Evolutionary conservation across 75 land plant species (phyloP), one percentile per base, ranked within the genome.

Genomic region (Isoetes taiwanensis): DNA sequence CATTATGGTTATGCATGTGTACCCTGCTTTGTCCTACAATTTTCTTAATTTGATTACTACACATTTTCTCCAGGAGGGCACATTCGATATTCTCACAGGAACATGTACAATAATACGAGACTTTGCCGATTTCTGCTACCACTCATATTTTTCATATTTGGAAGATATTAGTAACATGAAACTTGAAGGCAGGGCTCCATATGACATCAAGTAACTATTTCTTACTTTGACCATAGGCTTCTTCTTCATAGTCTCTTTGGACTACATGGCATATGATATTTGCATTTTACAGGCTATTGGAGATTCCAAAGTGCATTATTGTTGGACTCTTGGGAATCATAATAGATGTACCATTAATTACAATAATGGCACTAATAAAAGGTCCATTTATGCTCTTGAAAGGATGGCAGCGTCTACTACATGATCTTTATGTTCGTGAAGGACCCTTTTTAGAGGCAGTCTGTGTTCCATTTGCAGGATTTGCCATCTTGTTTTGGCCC

Each of bases 11-110:
- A n/a, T n/a, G n/a, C n/a, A n/a, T n/a, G n/a, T n/a, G n/a, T n/a
- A n/a, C n/a, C n/a, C n/a, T n/a, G n/a, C n/a, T n/a, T n/a, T n/a
- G n/a, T n/a, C n/a, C n/a, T n/a, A n/a, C n/a, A n/a, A n/a, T n/a
- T n/a, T n/a, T n/a, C n/a, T n/a, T n/a, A n/a, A n/a, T n/a, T n/a
- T n/a, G n/a, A n/a, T n/a, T n/a, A n/a, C n/a, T n/a, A n/a, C n/a
- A n/a, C n/a, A n/a, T n/a, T n/a, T n/a, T n/a, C n/a, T n/a, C n/a
- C 71, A 88, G 95, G 95, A 88, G 72, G 95, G 90, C 37, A 81
- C 81, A 42, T 81, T 67, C 80, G 69, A 64, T 57, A 84, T 85
- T 24, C 58, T 80, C 37, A 85, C 71, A 72, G 96, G 96, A 59
- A 80, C 84, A 41, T 90, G 86, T 55, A 82, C 83, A 2, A 75